These are phyloP conservation scores for Dendrobium chrysotoxum DNA, from an alignment of 106 monocot genomes.

Conservation along the genomic window DNA sequence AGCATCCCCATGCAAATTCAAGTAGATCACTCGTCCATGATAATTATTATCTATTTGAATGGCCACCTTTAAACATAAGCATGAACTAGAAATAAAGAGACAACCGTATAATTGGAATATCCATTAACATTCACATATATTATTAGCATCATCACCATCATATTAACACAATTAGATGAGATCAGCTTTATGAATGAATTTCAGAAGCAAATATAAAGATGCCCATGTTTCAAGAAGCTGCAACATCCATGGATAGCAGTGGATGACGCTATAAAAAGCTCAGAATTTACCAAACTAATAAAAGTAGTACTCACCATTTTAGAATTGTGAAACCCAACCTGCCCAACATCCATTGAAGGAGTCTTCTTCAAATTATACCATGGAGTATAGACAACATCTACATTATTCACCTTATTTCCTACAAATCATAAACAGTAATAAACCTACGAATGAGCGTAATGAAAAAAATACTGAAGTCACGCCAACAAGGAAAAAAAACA, in stretches of 20 bases:
- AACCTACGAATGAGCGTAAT: neutral
- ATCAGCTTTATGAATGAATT: neutral
- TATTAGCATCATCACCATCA: neutral
- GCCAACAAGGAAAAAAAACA: neutral
- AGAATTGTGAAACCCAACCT: slow-evolving; percentile 96
- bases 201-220: neutral
- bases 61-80: too few species aligned
- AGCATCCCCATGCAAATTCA: too few species aligned
- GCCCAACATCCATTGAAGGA: slow-evolving; percentile 97
- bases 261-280: neutral
- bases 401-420: slow-evolving; percentile 98
- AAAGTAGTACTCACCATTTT: slow-evolving; percentile 60
- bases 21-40: too few species aligned
- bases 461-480: neutral
- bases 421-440: slow-evolving; percentile 12
- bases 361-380: slow-evolving; percentile 98
- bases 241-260: neutral
- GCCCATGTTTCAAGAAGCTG: neutral
- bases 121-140: neutral
- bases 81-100: neutral
- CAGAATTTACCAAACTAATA: neutral
- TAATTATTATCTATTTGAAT: too few species aligned
- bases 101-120: neutral
- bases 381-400: slow-evolving; percentile 94
- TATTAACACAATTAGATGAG: neutral